phyloP scores from a whole-genome alignment of 441 rosid genomes.

The Gossypium gossypioides region DNA sequence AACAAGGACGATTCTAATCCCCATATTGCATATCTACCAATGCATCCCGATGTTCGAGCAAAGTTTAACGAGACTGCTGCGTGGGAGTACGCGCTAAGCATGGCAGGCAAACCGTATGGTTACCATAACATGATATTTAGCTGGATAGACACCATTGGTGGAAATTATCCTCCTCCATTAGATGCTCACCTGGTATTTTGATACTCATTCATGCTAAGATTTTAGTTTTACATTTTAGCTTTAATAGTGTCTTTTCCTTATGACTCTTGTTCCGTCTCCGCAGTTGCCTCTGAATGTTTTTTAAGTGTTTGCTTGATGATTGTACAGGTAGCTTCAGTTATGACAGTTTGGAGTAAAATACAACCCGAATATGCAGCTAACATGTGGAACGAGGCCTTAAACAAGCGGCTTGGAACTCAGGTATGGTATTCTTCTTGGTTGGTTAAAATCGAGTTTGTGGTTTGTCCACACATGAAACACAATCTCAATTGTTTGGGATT shows the following conservation, averaged over 20 bases:
- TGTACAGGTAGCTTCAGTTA: slow-evolving; percentile 84
- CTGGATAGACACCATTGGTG: slow-evolving; percentile 84
- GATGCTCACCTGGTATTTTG: slow-evolving; percentile 77
- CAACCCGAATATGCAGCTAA: slow-evolving; percentile 91
- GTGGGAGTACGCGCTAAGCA: slow-evolving; percentile 87
- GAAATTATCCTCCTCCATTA: slow-evolving; percentile 89
- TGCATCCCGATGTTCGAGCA: slow-evolving; percentile 76
- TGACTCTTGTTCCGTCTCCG: background rate
- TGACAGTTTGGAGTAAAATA: slow-evolving; percentile 80
- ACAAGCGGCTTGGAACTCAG: slow-evolving; percentile 84
- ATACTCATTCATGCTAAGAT: slow-evolving; percentile 11
- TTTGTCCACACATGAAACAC: background rate
- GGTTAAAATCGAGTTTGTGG: background rate
- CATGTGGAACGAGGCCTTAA: slow-evolving; percentile 95
- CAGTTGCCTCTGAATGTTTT: background rate
- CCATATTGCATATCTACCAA: slow-evolving; percentile 82
- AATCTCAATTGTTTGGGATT: too few relatives aligned
- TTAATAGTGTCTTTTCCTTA: background rate
- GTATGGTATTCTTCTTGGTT: slow-evolving; percentile 23
- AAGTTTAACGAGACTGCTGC: slow-evolving; percentile 87
- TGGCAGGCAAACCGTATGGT: slow-evolving; percentile 87
- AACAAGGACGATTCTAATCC: slow-evolving; percentile 80
- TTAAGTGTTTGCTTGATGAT: slow-evolving; percentile 13
- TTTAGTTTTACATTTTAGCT: slow-evolving; percentile 5
- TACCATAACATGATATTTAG: slow-evolving; percentile 96